Evolutionary conservation across 257 asterid species (phyloP), one percentile per base, ranked within the genome.

Genomic region (Solanum paucissectum): DNA sequence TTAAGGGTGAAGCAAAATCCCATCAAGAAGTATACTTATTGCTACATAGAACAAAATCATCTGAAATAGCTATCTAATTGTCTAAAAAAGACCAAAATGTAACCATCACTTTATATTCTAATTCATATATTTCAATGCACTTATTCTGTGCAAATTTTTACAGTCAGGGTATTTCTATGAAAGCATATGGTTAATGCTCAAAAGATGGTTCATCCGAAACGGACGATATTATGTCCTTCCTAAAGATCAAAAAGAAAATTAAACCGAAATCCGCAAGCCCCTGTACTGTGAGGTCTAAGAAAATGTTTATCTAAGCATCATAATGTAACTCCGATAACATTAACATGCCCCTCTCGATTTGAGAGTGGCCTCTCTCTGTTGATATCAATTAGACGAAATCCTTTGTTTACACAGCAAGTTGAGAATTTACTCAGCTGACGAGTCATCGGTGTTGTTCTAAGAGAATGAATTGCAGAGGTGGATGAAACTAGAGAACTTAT

Each of bases 401-500:
- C 73, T 75, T 25, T 37, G 38, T 77, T 42, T 58, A 86, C 74
- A 49, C 66, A 79, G 73, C 86, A 33, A 81, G 84, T 86, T 72
- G 77, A 44, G 88, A 38, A 76, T 46, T 12, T 21, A 18, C 23
- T 74, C 32, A 55, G 37, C 72, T 20, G 25, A 33, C 36, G 83
- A 38, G 40, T 44, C 33, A 27, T 66, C 87, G 32, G 81, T 33
- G 76, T 49, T 72, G 66, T 69, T 62, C 64, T 68, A 42, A 38
- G 58, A 42, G 58, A 72, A 42, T 64, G 62, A 20, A 69, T 49
- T 23, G 86, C 82, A 25, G 88, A 88, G 88, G 85, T 69, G 76
- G 40, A 32, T 32, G 40, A 69, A 32, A 32, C 40, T 69, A 90
- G 84, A 87, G 86, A 60, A 62, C 72, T 68, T 89, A 86, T 87